Evolutionary conservation across 495 filamentous ascomycete genomes (phyloP), one percentile per base, ranked within the genome.

Genomic region (Aspergillus panamensis): DNA sequence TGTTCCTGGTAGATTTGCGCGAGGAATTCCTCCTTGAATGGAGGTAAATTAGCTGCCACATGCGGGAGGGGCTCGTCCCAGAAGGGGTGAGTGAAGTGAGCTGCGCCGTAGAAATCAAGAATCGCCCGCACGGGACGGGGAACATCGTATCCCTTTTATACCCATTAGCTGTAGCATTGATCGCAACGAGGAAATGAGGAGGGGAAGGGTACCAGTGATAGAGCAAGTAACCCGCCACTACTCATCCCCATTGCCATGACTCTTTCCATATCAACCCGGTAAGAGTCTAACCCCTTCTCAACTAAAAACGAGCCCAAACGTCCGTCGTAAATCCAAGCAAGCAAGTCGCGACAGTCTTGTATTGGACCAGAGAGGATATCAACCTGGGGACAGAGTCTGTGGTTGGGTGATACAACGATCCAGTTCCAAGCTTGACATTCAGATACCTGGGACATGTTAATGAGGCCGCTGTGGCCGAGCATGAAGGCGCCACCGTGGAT

Each of bases 51-150:
- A 21, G 73, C 65, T 7, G 70, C 69, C 66, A 92, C 86, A 45
- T 79, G 77, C 1, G 90, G 89, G 17, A 96, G 74, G 0, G 88
- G 88, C 9, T 83, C 74, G 20, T 78, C 75, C 73, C 78, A 85
- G 33, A 91, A 65, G 16, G 70, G 62, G 16, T 72, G 56, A 7
- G 62, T 63, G 60, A 75, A 73, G 56, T 72, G 61, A 0, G 67
- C 68, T 12, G 72, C 61, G 53, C 70, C 72, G 52, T 73, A 75
- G 49, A 75, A 63, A 16, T 67, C 63, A 25, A 75, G 66, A 29
- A 75, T 73, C 33, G 72, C 71, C 14, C 57, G 50, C 2, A 60
- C 53, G 14, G 62, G 61, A 16, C 61, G 66, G 32, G 61, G 58
- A 10, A 62, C 56, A 43, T 69, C 55, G 45, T 64, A 73, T 25